Base-by-base conservation (phyloP, 306 rosid genomes). In the Trichosanthes cucumerina region DNA sequence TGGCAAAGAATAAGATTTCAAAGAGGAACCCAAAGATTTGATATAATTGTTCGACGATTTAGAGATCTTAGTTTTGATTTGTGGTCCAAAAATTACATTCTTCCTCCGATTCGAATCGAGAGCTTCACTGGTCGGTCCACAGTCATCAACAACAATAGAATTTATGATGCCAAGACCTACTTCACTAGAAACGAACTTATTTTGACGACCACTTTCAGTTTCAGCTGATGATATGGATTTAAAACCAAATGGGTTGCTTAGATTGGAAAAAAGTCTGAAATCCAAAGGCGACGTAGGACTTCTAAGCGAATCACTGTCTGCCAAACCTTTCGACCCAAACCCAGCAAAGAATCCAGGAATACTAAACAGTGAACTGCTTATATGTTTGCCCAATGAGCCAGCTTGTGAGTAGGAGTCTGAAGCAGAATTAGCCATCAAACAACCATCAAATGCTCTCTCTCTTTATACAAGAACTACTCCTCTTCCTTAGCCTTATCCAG, bases 281-380 rank as follows among this genome's bases (percentile, higher is more conserved):
- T 91, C 98, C 34, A 91, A 82, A 80, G 97, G 93, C 79, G 96
- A 91, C 28, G 95, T 88, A 66, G 98, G 97, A 73, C 98, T 93
- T 88, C 92, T 84, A 18, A 79, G 85, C 9, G 93, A 90, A 82
- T 90, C 96, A 21, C 87, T 81, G 39, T 93, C 93, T 2, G 84
- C 79, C 38, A 84, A 86, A 49, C 85, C 81, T 81, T 87, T 93
- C 7, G 83, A 77, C 57, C 86, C 80, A 80, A 85, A 73, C 44
- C 98, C 95, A 8, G 87, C 78, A 64, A 88, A 83, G 83, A 87
- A 93, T 84, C 93, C 91, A 72, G 91, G 84, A 76, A 84, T 84
- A 64, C 84, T 83, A 88, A 91, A 88, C 71, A 88, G 57, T 41
- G 95, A 87, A 84, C 87, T 84, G 83, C 90, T 82, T 79, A 64